Conservation (phyloP, 148 eudicot species). For the Fagopyrum esculentum region DNA sequence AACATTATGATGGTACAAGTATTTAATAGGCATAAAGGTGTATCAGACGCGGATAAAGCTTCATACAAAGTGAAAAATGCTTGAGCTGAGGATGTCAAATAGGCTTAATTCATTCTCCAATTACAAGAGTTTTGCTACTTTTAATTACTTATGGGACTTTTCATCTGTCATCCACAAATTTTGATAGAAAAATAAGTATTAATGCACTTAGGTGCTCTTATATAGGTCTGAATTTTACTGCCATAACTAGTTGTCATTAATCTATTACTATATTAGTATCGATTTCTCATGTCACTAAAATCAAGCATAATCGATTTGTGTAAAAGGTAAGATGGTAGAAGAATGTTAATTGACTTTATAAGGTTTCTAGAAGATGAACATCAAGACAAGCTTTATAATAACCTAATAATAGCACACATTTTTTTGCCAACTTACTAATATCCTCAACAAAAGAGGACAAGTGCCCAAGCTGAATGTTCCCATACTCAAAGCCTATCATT, state of each 20-base stretch:
- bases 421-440: neutral
- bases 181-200: neutral
- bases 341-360: neutral
- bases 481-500: neutral
- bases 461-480: neutral
- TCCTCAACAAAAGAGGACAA: neutral
- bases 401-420: neutral
- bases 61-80: neutral
- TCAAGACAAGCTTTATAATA: neutral
- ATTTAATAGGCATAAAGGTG: neutral
- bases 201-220: neutral
- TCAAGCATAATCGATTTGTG: neutral
- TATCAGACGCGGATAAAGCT: neutral
- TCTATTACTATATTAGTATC: neutral
- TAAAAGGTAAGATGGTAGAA: neutral
- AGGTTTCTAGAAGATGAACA: too few relatives aligned
- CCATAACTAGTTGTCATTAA: neutral
- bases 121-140: neutral
- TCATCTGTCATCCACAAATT: neutral
- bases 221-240: neutral
- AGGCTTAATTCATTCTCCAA: neutral
- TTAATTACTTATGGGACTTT: neutral
- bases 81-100: neutral
- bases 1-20: neutral
- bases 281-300: neutral